Evolutionary conservation across 768 basidiomycete genomes (phyloP), one percentile per base, ranked within the genome.

Genomic region (Termitomyces sp.): DNA sequence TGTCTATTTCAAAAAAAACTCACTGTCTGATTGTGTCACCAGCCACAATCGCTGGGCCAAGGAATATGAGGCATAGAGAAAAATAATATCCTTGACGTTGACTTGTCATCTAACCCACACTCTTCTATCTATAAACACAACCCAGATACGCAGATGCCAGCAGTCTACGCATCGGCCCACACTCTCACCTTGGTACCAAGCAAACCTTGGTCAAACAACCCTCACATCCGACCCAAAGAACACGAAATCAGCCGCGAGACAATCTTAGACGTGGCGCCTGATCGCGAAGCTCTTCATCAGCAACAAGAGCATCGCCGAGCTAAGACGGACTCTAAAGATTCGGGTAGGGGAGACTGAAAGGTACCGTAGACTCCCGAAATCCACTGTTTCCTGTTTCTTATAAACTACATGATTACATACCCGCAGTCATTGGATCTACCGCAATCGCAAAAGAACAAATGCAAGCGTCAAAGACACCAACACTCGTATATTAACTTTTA

Each of bases 361-460:
- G 69, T 70, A 57, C 15, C 11, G 40, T 50, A n/a, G n/a, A n/a
- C n/a, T n/a, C n/a, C 20, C 15, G 6, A 29, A 40, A 49, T 5
- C 7, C 15, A 12, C 18, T 27, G 20, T 29, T 27, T 2, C 12
- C 3, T 18, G 15, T 18, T 12, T 16, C 7, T n/a, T 1, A 23
- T 18, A 12, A 3, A 20, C n/a, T 35, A 23, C 10, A 13, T 29
- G 25, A n/a, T n/a, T n/a, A n/a, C n/a, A n/a, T n/a, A n/a, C n/a
- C n/a, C n/a, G n/a, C 16, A 73, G 71, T 2, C 70, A 70, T 27
- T 74, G 73, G 73, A 60, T 74, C 22, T 65, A 68, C 33, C 66
- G 62, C 7, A 56, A 20, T 41, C n/a, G n/a, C n/a, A n/a, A n/a
- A n/a, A n/a, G n/a, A n/a, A n/a, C n/a, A n/a, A n/a, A n/a, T n/a